These are phyloP conservation scores for Lactarius tabidus DNA, from an alignment of 768 basidiomycete species.

Conservation along the genomic window DNA sequence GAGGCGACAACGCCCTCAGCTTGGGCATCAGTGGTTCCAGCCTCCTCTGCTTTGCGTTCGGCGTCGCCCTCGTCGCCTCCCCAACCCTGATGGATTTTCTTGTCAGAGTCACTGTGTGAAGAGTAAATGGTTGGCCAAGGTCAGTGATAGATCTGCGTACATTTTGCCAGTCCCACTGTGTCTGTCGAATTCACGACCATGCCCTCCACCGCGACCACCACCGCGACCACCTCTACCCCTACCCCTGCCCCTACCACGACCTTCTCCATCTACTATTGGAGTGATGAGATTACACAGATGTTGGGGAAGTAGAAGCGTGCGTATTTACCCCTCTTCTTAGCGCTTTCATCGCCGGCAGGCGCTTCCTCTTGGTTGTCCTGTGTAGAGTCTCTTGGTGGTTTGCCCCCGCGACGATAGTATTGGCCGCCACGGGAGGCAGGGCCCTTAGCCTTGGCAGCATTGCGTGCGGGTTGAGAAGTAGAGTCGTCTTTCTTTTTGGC, in stretches of 20 bases:
- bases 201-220: conserved; percentile 68
- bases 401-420: conserved; percentile 66
- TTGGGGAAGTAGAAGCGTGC: not conserved
- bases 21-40: conserved; percentile 66
- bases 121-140: conserved; percentile 14
- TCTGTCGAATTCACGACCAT: conserved; percentile 78
- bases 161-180: conserved; percentile 84
- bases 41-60: conserved; percentile 79
- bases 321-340: conserved; percentile 34
- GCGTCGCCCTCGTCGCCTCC: conserved; percentile 84
- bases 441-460: conserved; percentile 49
- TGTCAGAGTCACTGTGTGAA: conserved; percentile 76
- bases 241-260: conserved; percentile 43
- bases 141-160: conserved; percentile 39
- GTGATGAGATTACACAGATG: conserved; percentile 5
- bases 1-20: conserved; percentile 40
- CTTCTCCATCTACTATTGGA: conserved; percentile 40
- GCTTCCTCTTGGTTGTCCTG: conserved; percentile 41
- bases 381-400: conserved; percentile 38
- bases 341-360: conserved; percentile 33
- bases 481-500: conserved; percentile 29
- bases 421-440: conserved; percentile 62
- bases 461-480: conserved; percentile 37
- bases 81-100: conserved; percentile 94
- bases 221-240: conserved; percentile 56